phyloP scores from a whole-genome alignment of 306 rosid species.

The Malus domestica region ASM211411v1 NC_041797.1:10046001-10046500 shows the following conservation, averaged over 20 bases:
- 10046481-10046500: too few species aligned
- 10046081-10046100: constrained; percentile 41
- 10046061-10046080: constrained; percentile 42
- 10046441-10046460: too few species aligned
- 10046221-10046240: background rate
- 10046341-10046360: too few species aligned
- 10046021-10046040: constrained; percentile 50
- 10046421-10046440: too few species aligned
- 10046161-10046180: background rate
- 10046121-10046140: constrained; percentile 10
- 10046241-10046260: background rate
- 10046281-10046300: too few species aligned
- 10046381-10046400: too few species aligned
- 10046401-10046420: too few species aligned
- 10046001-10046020: constrained; percentile 83
- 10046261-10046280: background rate
- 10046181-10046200: background rate
- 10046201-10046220: background rate
- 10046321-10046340: too few species aligned
- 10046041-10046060: constrained; percentile 33
- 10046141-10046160: background rate
- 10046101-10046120: constrained; percentile 8
- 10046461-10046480: too few species aligned
- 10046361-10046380: too few species aligned
- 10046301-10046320: too few species aligned